Percentiles rank a stretch among this genome's conserved stretches.
Evolutionary conservation across 73 alveolate species (phyloP).

Genomic region (Paramecium primaurelia): DNA sequence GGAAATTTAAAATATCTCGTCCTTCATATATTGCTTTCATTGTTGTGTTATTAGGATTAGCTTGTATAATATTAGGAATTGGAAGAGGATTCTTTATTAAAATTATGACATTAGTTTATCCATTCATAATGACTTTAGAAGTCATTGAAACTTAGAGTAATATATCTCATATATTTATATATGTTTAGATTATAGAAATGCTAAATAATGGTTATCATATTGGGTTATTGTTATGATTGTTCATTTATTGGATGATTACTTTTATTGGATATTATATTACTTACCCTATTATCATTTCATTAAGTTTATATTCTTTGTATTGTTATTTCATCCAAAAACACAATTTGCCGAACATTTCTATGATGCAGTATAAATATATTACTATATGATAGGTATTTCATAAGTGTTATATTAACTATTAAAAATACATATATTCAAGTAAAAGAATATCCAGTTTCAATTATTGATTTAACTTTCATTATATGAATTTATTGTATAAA

Average conservation of each 20-base stretch:
- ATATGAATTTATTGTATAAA: not conserved
- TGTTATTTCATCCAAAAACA: not conserved
- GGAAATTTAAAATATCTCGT: not conserved
- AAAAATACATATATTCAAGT: not conserved
- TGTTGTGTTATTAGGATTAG: not conserved
- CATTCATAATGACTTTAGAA: not conserved
- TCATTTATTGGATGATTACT: constrained; percentile 27
- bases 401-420: not conserved
- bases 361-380: not conserved
- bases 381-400: not conserved
- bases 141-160: not conserved
- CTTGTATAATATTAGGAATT: not conserved
- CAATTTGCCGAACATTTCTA: not conserved
- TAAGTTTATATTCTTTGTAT: not conserved
- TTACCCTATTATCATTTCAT: constrained; percentile 31
- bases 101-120: constrained; percentile 6
- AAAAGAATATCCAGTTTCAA: not conserved
- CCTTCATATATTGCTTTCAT: constrained; percentile 8
- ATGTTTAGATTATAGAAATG: not conserved
- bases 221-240: constrained; percentile 34
- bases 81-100: not conserved
- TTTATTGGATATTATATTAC: constrained; percentile 34
- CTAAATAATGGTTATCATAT: constrained; percentile 38
- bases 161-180: not conserved
- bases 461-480: not conserved